These are phyloP conservation scores for Lachnellula willkommii DNA, from an alignment of 2,329 filamentous ascomycete genomes.

Conservation along the genomic window DNA sequence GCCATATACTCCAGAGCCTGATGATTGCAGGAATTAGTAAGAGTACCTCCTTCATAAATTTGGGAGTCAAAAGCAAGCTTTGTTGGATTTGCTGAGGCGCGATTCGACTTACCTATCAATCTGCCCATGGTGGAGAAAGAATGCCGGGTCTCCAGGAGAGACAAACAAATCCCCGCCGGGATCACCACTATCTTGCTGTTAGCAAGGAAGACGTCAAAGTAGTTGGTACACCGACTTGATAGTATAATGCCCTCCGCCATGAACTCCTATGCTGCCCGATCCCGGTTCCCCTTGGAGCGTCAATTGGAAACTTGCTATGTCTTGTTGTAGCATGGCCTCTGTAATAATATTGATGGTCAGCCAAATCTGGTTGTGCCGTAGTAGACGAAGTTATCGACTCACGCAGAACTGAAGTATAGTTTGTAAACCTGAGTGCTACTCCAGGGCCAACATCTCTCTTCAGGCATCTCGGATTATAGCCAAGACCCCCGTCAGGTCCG, in stretches of 20 bases:
- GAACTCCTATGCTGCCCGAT: slow-evolving; percentile 15
- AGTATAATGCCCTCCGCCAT: slow-evolving; percentile 34
- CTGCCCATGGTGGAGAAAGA: slow-evolving; percentile 42
- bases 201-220: not conserved
- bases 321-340: not conserved
- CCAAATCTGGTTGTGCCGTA: not conserved
- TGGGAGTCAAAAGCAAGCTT: too few relatives aligned
- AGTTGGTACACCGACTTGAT: slow-evolving; percentile 29
- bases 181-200: slow-evolving; percentile 32
- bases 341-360: not conserved
- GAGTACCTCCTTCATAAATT: too few relatives aligned
- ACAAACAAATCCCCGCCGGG: slow-evolving; percentile 40
- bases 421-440: slow-evolving; percentile 28
- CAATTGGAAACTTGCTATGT: not conserved
- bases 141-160: slow-evolving; percentile 41
- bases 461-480: slow-evolving; percentile 2
- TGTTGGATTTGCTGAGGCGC: slow-evolving; percentile 14
- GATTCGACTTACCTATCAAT: slow-evolving; percentile 30
- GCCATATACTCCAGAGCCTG: not conserved
- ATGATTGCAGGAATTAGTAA: too few relatives aligned
- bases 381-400: not conserved
- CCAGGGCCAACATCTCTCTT: slow-evolving; percentile 34
- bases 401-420: slow-evolving; percentile 32
- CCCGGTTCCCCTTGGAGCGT: not conserved
- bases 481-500: not conserved